Evolutionary conservation across 2,329 filamentous ascomycete species (phyloP).

Genomic region (Cercospora berteroae): DNA sequence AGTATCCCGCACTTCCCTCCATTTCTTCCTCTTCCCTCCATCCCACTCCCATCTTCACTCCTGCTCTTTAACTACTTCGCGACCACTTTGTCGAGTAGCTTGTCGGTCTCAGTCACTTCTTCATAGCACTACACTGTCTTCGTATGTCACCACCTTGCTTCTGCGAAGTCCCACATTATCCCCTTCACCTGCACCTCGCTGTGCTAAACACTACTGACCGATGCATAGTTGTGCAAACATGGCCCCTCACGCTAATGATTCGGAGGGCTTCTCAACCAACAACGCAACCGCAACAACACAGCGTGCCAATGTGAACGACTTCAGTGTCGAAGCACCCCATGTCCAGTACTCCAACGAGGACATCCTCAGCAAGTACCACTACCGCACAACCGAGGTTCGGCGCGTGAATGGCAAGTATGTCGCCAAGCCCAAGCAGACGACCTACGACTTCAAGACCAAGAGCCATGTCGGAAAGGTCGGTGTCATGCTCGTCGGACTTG

Average conservation of each 20-base stretch:
- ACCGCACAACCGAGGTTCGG: conserved; percentile 85
- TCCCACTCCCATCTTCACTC: conserved; percentile 7
- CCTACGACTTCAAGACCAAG: conserved; percentile 97
- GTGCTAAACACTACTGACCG: not conserved
- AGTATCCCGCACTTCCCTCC: conserved; percentile 18
- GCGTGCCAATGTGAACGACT: conserved; percentile 46
- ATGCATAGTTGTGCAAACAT: conserved; percentile 50
- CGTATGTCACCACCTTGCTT: not conserved
- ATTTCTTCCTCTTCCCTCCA: conserved; percentile 20
- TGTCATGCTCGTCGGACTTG: conserved; percentile 96
- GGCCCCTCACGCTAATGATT: conserved; percentile 86
- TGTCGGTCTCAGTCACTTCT: not conserved
- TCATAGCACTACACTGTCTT: not conserved
- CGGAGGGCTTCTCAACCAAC: conserved; percentile 56
- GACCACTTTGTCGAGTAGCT: not conserved
- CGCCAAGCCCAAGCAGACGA: conserved; percentile 80
- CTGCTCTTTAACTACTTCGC: not conserved
- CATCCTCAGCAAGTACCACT: conserved; percentile 93
- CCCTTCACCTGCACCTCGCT: not conserved
- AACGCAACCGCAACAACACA: conserved; percentile 22
- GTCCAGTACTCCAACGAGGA: conserved; percentile 84
- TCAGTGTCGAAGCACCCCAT: conserved; percentile 88
- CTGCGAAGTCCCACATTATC: not conserved
- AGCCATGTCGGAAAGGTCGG: conserved; percentile 90
- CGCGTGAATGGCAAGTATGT: conserved; percentile 72